Percentiles rank a stretch among this genome's conserved stretches.
Conservation (phyloP, 805 yeast genomes). For the Aciculoconidium aculeatum region DNA sequence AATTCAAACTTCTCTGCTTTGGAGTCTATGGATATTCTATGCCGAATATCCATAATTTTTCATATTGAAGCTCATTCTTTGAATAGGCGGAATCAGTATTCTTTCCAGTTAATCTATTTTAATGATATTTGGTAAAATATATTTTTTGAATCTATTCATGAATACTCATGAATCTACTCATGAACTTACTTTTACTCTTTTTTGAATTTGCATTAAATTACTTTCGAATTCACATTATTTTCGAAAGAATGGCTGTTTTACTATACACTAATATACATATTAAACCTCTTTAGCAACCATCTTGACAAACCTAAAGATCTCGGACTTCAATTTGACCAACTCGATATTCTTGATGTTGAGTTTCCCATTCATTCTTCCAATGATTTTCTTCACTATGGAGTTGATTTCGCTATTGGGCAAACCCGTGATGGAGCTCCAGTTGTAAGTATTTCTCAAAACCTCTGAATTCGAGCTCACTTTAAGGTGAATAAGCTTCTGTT, state of each 20-base stretch:
- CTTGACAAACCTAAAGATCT: slow-evolving; percentile 37
- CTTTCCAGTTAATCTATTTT: no score
- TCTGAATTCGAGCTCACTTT: slow-evolving; percentile 5
- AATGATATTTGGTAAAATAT: no score
- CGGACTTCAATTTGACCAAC: slow-evolving; percentile 30
- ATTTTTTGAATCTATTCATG: no score
- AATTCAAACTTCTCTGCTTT: no score
- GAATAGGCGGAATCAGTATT: no score
- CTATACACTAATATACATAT: slow-evolving; percentile 1
- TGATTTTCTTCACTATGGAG: slow-evolving; percentile 28
- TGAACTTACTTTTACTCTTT: no score
- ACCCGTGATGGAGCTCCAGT: slow-evolving; percentile 35
- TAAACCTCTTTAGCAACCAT: slow-evolving; percentile 30
- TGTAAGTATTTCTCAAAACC: slow-evolving; percentile 7
- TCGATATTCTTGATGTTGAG: slow-evolving; percentile 32
- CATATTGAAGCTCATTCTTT: no score
- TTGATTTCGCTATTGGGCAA: slow-evolving; percentile 31
- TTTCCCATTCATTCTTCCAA: slow-evolving; percentile 37
- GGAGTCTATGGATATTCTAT: no score
- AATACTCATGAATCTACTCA: no score
- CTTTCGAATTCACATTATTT: background rate
- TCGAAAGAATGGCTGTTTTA: background rate
- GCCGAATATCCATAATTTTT: no score
- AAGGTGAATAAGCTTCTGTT: slow-evolving; percentile 11
- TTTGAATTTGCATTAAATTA: no score